Evolutionary conservation across 345 rosid species (phyloP).

Genomic region (Eucalyptus erythrocorys): DNA sequence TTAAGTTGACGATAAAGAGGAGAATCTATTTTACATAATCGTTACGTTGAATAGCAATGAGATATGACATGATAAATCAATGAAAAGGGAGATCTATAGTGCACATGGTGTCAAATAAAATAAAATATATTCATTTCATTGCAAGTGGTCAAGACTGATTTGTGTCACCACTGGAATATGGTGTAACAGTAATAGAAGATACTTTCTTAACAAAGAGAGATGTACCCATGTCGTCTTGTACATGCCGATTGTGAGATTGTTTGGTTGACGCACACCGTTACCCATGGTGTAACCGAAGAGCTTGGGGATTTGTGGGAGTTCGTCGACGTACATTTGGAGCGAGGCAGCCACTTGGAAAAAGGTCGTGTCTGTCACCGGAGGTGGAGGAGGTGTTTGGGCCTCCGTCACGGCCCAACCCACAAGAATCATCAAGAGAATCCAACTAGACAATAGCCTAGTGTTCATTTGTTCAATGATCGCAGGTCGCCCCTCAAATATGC

Average conservation of each 20-base stretch:
- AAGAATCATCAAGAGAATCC: not conserved
- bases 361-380: not conserved
- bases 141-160: fast-evolving
- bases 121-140: no score
- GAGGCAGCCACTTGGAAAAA: not conserved
- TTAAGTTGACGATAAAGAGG: not conserved
- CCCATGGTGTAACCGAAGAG: slow-evolving; percentile 18
- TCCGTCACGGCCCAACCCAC: not conserved
- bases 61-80: not conserved
- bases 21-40: not conserved
- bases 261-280: slow-evolving; percentile 20
- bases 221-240: slow-evolving; percentile 49
- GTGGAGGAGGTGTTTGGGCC: not conserved
- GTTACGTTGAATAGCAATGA: not conserved
- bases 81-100: not conserved
- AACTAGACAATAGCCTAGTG: not conserved
- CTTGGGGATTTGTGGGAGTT: slow-evolving; percentile 51
- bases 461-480: not conserved
- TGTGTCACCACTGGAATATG: not conserved
- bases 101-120: not conserved
- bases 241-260: slow-evolving; percentile 55
- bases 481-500: not conserved
- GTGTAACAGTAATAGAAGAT: not conserved
- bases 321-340: slow-evolving; percentile 55
- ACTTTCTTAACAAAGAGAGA: not conserved